phyloP scores from a whole-genome alignment of 441 rosid species.

The Jatropha podagrica region DNA sequence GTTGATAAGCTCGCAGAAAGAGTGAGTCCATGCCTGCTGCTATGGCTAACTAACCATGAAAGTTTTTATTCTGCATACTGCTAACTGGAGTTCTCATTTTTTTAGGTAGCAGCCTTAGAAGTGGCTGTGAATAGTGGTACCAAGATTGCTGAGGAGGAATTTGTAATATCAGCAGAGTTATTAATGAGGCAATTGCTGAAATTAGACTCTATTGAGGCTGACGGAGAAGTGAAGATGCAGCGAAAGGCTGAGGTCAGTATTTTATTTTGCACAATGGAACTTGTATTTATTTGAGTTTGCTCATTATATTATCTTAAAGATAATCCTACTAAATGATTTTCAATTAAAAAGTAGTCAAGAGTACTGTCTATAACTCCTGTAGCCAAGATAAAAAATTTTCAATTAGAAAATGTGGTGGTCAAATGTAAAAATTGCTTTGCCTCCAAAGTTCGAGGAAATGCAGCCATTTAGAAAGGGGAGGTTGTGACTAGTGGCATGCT shows the following conservation, averaged over 20 bases:
- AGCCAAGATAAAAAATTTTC: background rate
- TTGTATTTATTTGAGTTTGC: background rate
- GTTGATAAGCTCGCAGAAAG: conserved; percentile 72
- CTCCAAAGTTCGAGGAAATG: background rate
- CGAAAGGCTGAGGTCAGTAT: conserved; percentile 86
- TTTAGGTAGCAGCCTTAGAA: conserved; percentile 67
- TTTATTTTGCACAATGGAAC: conserved; percentile 1
- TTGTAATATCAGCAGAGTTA: conserved; percentile 63
- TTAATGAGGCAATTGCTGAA: conserved; percentile 86
- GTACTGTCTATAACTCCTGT: background rate
- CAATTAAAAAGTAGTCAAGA: background rate
- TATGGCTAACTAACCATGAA: background rate
- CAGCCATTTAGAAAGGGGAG: background rate
- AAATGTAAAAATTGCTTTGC: background rate
- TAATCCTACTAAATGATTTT: background rate
- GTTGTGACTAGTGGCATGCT: background rate
- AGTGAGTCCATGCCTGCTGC: conserved; percentile 35
- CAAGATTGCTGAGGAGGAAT: conserved; percentile 57
- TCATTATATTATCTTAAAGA: background rate
- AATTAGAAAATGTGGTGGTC: background rate
- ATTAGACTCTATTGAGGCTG: conserved; percentile 81
- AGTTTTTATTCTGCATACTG: background rate
- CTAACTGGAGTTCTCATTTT: conserved; percentile 4
- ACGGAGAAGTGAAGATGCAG: conserved; percentile 74
- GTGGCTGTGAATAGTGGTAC: conserved; percentile 68